Conservation (phyloP, 2,329 filamentous ascomycete species). For the Rutstroemia sp. region DNA sequence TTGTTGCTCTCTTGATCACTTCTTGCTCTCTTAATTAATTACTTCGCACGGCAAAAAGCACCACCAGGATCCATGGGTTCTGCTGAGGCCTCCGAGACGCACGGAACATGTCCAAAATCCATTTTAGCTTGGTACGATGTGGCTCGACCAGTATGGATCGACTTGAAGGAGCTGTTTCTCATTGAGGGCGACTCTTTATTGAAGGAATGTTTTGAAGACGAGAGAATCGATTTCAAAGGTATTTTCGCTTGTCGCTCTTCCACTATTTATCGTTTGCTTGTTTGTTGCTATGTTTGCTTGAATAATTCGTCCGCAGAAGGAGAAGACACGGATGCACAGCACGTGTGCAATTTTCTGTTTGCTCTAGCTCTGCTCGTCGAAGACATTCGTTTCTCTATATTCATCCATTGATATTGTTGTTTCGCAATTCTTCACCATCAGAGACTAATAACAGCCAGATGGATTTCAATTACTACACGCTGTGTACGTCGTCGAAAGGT, state of each 20-base stretch:
- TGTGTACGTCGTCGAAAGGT: conserved; percentile 59
- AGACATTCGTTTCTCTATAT: neutral
- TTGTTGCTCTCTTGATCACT: too few species aligned
- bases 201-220: conserved; percentile 52
- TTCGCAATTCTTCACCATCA: neutral
- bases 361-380: neutral
- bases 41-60: neutral
- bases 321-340: neutral
- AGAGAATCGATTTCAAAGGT: conserved; percentile 54
- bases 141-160: conserved; percentile 41
- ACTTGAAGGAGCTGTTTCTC: conserved; percentile 64
- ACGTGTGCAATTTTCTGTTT: neutral
- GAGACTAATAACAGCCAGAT: conserved; percentile 29
- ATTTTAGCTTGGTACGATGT: conserved; percentile 34
- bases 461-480: conserved; percentile 69
- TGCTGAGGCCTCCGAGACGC: conserved; percentile 1
- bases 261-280: neutral
- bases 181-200: conserved; percentile 70
- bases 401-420: neutral
- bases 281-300: too few species aligned
- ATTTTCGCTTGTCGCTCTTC: neutral
- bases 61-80: neutral
- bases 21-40: neutral
- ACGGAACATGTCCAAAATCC: conserved; percentile 10
- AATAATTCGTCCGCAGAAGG: neutral